These are phyloP conservation scores for Endogone sp. DNA, from an alignment of 192 early-diverging fungal species.

Conservation along the genomic window DNA sequence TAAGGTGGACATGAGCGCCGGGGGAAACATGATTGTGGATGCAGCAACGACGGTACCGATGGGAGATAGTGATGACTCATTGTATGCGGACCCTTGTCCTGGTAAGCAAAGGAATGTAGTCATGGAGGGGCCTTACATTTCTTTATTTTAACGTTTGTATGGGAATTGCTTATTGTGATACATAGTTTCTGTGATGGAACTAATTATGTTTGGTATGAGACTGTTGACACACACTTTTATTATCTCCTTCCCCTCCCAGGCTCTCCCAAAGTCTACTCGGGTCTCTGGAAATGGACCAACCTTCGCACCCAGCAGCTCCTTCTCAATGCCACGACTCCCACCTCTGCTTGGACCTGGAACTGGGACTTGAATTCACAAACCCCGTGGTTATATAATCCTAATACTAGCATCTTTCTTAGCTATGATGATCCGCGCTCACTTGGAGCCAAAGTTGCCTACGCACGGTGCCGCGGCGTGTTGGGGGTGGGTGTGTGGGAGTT, in stretches of 20 bases:
- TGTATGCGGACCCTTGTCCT: too few species aligned
- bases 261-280: conserved; percentile 38
- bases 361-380: conserved; percentile 60
- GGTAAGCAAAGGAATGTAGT: too few species aligned
- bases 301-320: conserved; percentile 51
- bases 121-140: too few species aligned
- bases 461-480: conserved; percentile 45
- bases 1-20: neutral
- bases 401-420: conserved; percentile 55
- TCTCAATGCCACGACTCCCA: conserved; percentile 37
- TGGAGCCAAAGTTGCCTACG: conserved; percentile 52
- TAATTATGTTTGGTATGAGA: too few species aligned
- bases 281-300: conserved; percentile 63
- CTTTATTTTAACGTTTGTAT: too few species aligned
- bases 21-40: neutral
- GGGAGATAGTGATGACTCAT: too few species aligned
- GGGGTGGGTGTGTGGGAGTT: conserved; percentile 60
- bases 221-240: neutral
- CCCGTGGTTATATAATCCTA: conserved; percentile 69
- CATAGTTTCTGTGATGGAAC: too few species aligned
- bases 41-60: too few species aligned
- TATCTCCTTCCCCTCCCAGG: neutral
- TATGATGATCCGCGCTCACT: conserved; percentile 67
- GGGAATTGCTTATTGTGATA: too few species aligned
- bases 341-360: conserved; percentile 53